A percentile compares a stretch with the other conserved stretches of the same genome.
Evolutionary conservation across 2,329 filamentous ascomycete genomes (phyloP).

Genomic region (Exophiala calicioides): DNA sequence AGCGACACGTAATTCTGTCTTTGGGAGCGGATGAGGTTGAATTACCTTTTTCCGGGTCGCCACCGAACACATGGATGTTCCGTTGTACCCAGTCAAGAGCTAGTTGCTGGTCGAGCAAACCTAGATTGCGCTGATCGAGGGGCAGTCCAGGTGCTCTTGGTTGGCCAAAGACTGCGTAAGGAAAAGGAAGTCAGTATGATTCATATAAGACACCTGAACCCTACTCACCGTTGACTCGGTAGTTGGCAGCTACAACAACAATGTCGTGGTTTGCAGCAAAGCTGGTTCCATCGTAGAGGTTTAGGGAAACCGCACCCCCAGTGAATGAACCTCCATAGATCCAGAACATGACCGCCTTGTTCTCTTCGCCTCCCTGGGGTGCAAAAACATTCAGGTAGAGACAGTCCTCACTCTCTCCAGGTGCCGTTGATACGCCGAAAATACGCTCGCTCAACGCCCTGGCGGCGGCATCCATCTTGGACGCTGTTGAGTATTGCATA

Average conservation of each 20-base stretch:
- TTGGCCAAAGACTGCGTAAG: constrained; percentile 64
- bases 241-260: constrained; percentile 75
- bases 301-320: constrained; percentile 49
- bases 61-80: constrained; percentile 75
- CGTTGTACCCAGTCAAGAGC: constrained; percentile 75
- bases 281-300: constrained; percentile 39
- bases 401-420: constrained; percentile 40
- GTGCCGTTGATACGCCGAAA: neutral
- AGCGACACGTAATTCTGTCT: no score
- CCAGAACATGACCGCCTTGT: constrained; percentile 65
- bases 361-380: constrained; percentile 24
- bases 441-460: neutral
- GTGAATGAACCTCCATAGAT: constrained; percentile 63
- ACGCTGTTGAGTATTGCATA: constrained; percentile 28
- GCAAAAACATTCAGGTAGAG: constrained; percentile 43
- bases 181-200: neutral
- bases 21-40: no score
- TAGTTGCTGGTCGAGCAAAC: constrained; percentile 70
- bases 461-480: neutral
- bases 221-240: constrained; percentile 63
- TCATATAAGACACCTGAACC: neutral
- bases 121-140: constrained; percentile 70
- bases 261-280: constrained; percentile 61
- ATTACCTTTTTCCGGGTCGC: constrained; percentile 64
- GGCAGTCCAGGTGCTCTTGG: constrained; percentile 58